Evolutionary conservation across 2,329 filamentous ascomycete species (phyloP).

Genomic region (Scedosporium apiospermum): DNA sequence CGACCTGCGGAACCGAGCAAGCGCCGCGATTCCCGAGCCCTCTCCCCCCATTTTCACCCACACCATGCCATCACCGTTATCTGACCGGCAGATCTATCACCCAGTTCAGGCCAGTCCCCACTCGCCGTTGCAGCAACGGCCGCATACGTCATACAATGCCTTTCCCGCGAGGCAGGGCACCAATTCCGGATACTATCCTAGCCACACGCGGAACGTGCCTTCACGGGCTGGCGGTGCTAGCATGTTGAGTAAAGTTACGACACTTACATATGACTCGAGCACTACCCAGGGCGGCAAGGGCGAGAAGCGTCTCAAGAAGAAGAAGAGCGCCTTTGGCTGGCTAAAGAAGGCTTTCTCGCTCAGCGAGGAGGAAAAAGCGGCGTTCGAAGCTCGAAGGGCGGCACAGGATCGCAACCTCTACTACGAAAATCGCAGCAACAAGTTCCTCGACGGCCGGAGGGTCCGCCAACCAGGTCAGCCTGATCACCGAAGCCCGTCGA

Average conservation of each 20-base stretch:
- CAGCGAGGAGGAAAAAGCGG: conserved; percentile 52
- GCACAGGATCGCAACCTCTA: conserved; percentile 36
- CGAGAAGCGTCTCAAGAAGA: conserved; percentile 48
- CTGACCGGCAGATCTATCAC: conserved; percentile 44
- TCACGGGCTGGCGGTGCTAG: conserved; percentile 46
- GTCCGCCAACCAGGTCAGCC: conserved; percentile 19
- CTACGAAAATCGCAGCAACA: conserved; percentile 39
- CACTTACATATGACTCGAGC: conserved; percentile 31
- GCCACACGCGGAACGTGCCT: conserved; percentile 37
- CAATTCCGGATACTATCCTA: conserved; percentile 22
- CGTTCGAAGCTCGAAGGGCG: conserved; percentile 46
- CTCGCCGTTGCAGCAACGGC: conserved; percentile 51
- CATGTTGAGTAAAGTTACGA: conserved; percentile 45
- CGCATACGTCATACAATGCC: conserved; percentile 37
- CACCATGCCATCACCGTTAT: conserved; percentile 22
- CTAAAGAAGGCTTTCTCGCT: conserved; percentile 58
- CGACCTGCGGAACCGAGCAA: conserved; percentile 27
- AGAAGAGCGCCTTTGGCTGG: conserved; percentile 59
- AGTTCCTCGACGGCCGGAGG: conserved; percentile 47
- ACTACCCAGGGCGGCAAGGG: conserved; percentile 18
- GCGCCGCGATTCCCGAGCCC: conserved; percentile 23
- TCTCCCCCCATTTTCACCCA: conserved; percentile 14
- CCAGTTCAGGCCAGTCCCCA: conserved; percentile 55
- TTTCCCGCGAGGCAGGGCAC: conserved; percentile 8
- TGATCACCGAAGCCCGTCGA: not conserved